Base-by-base conservation (phyloP, 257 asterid genomes). In the Nicotiana noctiflora region DNA sequence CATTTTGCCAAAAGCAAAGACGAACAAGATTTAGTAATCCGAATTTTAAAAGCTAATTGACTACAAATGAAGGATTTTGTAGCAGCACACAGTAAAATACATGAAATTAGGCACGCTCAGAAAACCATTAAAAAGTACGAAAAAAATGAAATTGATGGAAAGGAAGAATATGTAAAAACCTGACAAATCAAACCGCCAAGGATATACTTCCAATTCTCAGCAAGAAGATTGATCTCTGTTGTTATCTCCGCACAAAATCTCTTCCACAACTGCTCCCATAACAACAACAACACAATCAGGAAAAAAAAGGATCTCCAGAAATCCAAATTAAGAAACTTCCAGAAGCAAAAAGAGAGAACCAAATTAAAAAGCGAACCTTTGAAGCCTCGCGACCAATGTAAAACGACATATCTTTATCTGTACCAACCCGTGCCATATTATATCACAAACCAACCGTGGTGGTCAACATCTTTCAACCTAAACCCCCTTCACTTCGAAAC, bases 361-460 rank as follows among this genome's bases (percentile, higher is more conserved):
- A 8, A 40, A n/a, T n/a, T 40, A 40, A 81, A 78, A 44, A 82
- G 78, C 89, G 76, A 89, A 94, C 98, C 98, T 93, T 94, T 25
- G 98, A 93, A 89, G 97, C 94, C 90, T 93, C 98, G 88, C 98
- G 97, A 90, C 97, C 90, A 87, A 94, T 90, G 96, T 95, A 95
- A 90, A 93, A 86, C 93, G 99, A 91, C 99, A 95, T 95, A 84
- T 90, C 68, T 56, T 81, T 80, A 62, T 89, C 86, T 76, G 44
- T 78, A 62, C 72, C 75, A 29, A 85, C 75, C 86, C 89, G 82
- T 83, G 79, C 95, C 96, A 90, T 91, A 89, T 89, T 82, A 93
- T 90, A 88, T 87, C 92, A 90, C 81, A 84, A 89, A 81, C 87
- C 86, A 79, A 84, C 85, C 81, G 19, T 53, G 19, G 66, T 23